Conservation (phyloP, 2,329 filamentous ascomycete genomes). For the Hypoxylon sp. region DNA sequence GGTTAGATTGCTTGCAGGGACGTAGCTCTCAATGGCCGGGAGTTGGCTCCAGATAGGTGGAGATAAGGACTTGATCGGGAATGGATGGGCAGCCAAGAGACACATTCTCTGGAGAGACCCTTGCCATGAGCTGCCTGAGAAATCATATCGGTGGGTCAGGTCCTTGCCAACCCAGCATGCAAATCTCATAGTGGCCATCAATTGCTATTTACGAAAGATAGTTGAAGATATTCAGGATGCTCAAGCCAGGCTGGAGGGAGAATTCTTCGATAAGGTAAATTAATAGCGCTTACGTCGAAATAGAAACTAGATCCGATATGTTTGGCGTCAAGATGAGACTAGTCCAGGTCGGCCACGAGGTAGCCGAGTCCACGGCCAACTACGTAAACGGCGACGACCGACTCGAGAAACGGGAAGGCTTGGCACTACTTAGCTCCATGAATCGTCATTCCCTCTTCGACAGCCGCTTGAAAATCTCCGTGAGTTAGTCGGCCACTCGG, state of each 20-base stretch:
- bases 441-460: slow-evolving; percentile 28
- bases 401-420: slow-evolving; percentile 29
- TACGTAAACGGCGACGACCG: slow-evolving; percentile 8
- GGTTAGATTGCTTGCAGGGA: slow-evolving; percentile 44
- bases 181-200: slow-evolving; percentile 34
- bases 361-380: slow-evolving; percentile 11
- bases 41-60: slow-evolving; percentile 32
- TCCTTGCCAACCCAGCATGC: slow-evolving; percentile 34
- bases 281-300: slow-evolving; percentile 30
- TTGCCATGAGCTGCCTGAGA: slow-evolving; percentile 20
- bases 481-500: slow-evolving; percentile 12
- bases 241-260: slow-evolving; percentile 19
- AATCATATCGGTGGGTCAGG: slow-evolving; percentile 30
- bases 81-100: slow-evolving; percentile 40
- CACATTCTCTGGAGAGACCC: slow-evolving; percentile 42
- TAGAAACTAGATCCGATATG: slow-evolving; percentile 32
- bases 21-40: slow-evolving; percentile 25
- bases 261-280: slow-evolving; percentile 36
- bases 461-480: slow-evolving; percentile 30
- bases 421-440: slow-evolving; percentile 24
- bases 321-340: slow-evolving; percentile 42
- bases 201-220: slow-evolving; percentile 31
- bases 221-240: slow-evolving; percentile 22
- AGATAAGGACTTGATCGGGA: slow-evolving; percentile 28
- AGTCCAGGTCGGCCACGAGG: slow-evolving; percentile 37